Percentiles rank a stretch among this genome's conserved stretches.
Conservation (phyloP, 805 yeast species). For the Schizosaccharomyces octosporus region DNA sequence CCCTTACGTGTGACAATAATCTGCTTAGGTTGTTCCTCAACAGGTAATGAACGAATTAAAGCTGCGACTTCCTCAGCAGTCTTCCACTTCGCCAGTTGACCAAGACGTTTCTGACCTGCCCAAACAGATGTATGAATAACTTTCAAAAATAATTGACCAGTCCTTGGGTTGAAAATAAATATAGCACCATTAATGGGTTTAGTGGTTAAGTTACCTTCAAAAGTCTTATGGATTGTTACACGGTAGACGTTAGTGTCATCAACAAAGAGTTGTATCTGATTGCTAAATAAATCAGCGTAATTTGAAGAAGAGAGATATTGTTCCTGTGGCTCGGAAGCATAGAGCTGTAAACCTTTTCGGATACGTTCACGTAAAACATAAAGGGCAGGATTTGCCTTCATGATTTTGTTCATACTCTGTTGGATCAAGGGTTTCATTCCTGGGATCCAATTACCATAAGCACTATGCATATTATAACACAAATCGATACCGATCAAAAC, state of each 20-base stretch:
- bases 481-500: constrained; percentile 71
- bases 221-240: constrained; percentile 71
- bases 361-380: constrained; percentile 80
- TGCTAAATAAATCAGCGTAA: constrained; percentile 69
- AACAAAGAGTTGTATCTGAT: constrained; percentile 36
- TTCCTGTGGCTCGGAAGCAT: constrained; percentile 83
- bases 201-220: constrained; percentile 78
- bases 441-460: constrained; percentile 94
- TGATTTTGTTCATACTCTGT: constrained; percentile 74
- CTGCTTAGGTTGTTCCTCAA: constrained; percentile 86
- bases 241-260: constrained; percentile 91
- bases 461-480: constrained; percentile 87
- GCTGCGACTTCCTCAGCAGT: constrained; percentile 95
- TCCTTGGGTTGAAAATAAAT: constrained; percentile 66
- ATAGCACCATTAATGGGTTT: constrained; percentile 86
- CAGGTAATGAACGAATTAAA: constrained; percentile 61
- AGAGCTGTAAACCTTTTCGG: constrained; percentile 76
- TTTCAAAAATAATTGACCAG: constrained; percentile 73
- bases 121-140: constrained; percentile 84
- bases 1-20: constrained; percentile 75
- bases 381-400: constrained; percentile 85
- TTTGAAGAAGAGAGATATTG: constrained; percentile 72
- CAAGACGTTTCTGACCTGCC: constrained; percentile 87
- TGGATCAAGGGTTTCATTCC: constrained; percentile 77
- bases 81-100: constrained; percentile 91